phyloP scores from a whole-genome alignment of 2,329 filamentous ascomycete species.

The Venturia carpophila region DNA sequence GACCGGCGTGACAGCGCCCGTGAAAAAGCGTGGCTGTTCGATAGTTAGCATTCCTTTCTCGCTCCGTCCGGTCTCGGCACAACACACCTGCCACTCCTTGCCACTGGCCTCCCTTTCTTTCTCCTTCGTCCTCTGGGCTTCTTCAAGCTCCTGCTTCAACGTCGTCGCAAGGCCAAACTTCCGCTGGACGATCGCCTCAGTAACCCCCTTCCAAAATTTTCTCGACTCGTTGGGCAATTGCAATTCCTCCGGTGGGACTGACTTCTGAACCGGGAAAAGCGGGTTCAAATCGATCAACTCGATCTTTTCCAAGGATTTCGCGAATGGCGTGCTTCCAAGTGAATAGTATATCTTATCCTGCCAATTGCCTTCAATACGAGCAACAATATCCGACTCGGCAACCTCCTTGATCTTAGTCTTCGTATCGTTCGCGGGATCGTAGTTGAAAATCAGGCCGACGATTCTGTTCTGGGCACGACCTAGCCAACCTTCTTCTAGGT shows the following conservation, averaged over 20 bases:
- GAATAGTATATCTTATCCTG: conserved; percentile 61
- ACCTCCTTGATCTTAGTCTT: conserved; percentile 78
- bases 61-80: background rate
- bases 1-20: conserved; percentile 48
- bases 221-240: conserved; percentile 88
- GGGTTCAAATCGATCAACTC: conserved; percentile 85
- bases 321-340: conserved; percentile 38
- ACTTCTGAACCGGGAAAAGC: conserved; percentile 69
- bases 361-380: conserved; percentile 78
- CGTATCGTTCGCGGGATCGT: conserved; percentile 78
- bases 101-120: conserved; percentile 65
- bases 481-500: conserved; percentile 91
- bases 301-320: conserved; percentile 44
- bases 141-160: conserved; percentile 86
- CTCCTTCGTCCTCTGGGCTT: conserved; percentile 77
- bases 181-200: conserved; percentile 72
- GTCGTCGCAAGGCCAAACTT: conserved; percentile 78
- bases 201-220: conserved; percentile 80
- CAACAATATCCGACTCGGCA: conserved; percentile 73
- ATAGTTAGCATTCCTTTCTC: background rate
- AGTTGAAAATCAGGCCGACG: conserved; percentile 82
- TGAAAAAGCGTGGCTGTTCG: conserved; percentile 73
- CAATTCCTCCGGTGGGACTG: conserved; percentile 64
- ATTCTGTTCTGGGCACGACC: conserved; percentile 87
- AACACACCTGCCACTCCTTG: conserved; percentile 53